Evolutionary conservation across 2,329 filamentous ascomycete species (phyloP).

Genomic region (Boeremia lycopersici): DNA sequence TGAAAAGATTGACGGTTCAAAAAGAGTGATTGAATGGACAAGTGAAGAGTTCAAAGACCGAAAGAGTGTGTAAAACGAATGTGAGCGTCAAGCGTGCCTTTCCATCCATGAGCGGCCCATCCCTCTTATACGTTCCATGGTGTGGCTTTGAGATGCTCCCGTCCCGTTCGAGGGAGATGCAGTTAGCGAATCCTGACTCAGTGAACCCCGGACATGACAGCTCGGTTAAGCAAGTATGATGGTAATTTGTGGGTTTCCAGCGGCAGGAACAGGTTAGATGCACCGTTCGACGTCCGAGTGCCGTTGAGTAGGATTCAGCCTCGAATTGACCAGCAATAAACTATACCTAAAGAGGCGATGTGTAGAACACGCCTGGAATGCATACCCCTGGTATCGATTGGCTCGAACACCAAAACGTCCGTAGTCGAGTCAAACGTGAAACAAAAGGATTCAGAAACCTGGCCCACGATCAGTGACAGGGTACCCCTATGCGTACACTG

Average conservation of each 20-base stretch:
- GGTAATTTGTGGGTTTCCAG: constrained; percentile 19
- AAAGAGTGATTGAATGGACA: constrained; percentile 17
- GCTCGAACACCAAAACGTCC: constrained; percentile 1
- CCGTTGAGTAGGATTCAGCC: constrained; percentile 13
- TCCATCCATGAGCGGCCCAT: constrained; percentile 11
- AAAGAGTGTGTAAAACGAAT: constrained; percentile 31
- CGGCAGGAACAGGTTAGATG: constrained; percentile 19
- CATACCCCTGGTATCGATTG: constrained; percentile 8
- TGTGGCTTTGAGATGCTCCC: constrained; percentile 11
- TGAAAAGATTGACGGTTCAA: constrained; percentile 21
- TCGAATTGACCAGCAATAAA: neutral
- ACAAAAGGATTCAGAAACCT: constrained; percentile 3
- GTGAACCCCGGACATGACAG: constrained; percentile 17
- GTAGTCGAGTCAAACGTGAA: constrained; percentile 14
- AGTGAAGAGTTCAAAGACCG: constrained; percentile 22
- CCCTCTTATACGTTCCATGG: constrained; percentile 30
- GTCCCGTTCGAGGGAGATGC: constrained; percentile 28
- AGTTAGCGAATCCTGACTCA: constrained; percentile 15
- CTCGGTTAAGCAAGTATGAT: constrained; percentile 23
- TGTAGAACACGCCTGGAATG: constrained; percentile 15
- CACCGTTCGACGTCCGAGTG: constrained; percentile 24
- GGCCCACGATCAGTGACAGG: constrained; percentile 8
- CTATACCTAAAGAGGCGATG: constrained; percentile 3
- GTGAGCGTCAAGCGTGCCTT: constrained; percentile 41
- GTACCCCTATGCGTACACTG: neutral